Percentiles rank a stretch among this genome's conserved stretches.
phyloP scores from a whole-genome alignment of 2,329 filamentous ascomycete species.

The Neopestalotiopsis sp. region DNA sequence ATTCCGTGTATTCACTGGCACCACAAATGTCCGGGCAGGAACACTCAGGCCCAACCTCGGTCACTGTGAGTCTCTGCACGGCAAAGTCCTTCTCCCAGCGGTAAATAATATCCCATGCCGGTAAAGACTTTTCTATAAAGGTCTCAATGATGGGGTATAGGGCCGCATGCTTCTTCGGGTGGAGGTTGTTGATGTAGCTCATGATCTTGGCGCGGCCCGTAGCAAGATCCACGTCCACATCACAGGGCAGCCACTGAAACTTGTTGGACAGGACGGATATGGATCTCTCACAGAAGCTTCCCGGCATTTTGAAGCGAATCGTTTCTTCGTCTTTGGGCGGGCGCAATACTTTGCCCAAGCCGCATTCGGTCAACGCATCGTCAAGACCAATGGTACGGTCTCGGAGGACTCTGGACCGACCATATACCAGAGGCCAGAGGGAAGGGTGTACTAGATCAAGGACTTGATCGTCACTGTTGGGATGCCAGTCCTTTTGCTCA shows the following conservation, averaged over 20 bases:
- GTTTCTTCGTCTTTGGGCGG: too few species aligned
- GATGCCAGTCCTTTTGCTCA: conserved; percentile 56
- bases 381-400: conserved; percentile 33
- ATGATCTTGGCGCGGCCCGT: conserved; percentile 37
- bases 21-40: too few species aligned
- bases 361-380: conserved; percentile 18
- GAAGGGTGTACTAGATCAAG: conserved; percentile 65
- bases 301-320: too few species aligned
- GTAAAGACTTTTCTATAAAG: conserved; percentile 41
- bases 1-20: too few species aligned
- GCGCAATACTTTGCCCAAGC: too few species aligned
- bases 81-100: too few species aligned
- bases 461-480: conserved; percentile 55
- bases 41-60: too few species aligned
- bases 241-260: conserved; percentile 52
- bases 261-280: conserved; percentile 29
- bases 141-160: conserved; percentile 42
- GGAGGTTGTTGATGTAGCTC: conserved; percentile 52
- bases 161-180: conserved; percentile 37
- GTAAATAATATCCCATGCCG: conserved; percentile 41
- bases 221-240: conserved; percentile 27
- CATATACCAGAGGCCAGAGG: conserved; percentile 60
- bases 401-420: conserved; percentile 41
- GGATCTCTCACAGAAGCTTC: too few species aligned
- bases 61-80: too few species aligned